Percentiles rank a stretch among this genome's conserved stretches.
Conservation (phyloP, 331 rosid species). For the Pyrus hybrid region DNA sequence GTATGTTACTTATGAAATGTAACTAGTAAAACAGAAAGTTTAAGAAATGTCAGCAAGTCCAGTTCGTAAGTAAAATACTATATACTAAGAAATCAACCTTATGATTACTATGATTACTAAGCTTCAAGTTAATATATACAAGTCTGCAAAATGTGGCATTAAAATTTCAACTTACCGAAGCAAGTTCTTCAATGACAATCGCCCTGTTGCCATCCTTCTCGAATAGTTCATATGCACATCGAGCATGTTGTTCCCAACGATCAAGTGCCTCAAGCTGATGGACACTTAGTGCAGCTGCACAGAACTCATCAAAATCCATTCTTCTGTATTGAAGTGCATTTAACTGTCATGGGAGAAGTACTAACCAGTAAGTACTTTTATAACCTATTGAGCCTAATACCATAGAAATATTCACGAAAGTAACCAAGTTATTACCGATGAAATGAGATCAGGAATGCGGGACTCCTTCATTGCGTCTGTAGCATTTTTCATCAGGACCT, state of each 20-base stretch:
- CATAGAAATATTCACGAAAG: conserved; percentile 7
- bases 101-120: too few species aligned
- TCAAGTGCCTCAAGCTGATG: conserved; percentile 98
- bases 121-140: too few species aligned
- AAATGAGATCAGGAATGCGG: too few species aligned
- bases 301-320: conserved; percentile 97
- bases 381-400: conserved; percentile 9
- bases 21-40: background rate
- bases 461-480: too few species aligned
- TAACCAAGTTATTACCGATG: too few species aligned
- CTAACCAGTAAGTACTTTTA: conserved; percentile 3
- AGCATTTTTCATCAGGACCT: too few species aligned
- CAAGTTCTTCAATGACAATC: conserved; percentile 93
- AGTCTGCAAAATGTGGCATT: background rate
- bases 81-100: too few species aligned
- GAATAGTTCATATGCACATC: conserved; percentile 86
- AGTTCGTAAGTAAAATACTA: background rate
- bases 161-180: conserved; percentile 56
- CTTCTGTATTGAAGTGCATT: conserved; percentile 89
- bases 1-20: background rate
- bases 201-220: conserved; percentile 94
- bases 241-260: conserved; percentile 96
- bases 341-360: conserved; percentile 47
- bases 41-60: background rate
- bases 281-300: conserved; percentile 83